Evolutionary conservation across 805 yeast species (phyloP).

Genomic region (Candida golubevii): DNA sequence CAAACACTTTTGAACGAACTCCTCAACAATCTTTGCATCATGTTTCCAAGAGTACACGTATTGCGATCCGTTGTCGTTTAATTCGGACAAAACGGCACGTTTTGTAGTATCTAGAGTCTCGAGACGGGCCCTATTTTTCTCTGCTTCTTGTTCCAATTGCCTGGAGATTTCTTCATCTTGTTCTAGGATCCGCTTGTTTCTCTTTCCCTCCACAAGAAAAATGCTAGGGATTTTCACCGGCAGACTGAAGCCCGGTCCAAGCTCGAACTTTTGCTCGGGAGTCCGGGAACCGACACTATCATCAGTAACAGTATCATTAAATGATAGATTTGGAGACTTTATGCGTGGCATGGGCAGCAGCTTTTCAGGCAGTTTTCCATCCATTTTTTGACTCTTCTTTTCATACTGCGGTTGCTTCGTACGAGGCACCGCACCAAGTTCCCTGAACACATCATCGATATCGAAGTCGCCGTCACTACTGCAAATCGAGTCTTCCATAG

Average conservation of each 20-base stretch:
- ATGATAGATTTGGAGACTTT: background rate
- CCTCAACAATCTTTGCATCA: constrained; percentile 21
- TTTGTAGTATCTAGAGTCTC: constrained; percentile 9
- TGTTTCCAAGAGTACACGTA: constrained; percentile 17
- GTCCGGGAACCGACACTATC: background rate
- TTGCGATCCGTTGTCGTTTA: constrained; percentile 30
- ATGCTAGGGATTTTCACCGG: constrained; percentile 24
- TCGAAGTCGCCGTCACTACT: too few species aligned
- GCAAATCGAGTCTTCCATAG: too few species aligned
- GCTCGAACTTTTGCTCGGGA: background rate
- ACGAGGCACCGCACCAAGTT: too few species aligned
- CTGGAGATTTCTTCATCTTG: constrained; percentile 19
- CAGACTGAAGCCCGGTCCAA: background rate
- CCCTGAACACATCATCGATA: too few species aligned
- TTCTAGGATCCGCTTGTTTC: constrained; percentile 21
- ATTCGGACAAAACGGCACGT: constrained; percentile 20
- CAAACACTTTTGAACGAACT: constrained; percentile 12
- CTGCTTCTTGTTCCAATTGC: constrained; percentile 18
- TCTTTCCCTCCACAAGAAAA: constrained; percentile 26
- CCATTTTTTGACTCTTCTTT: background rate
- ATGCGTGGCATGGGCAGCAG: too few species aligned
- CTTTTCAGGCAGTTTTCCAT: background rate
- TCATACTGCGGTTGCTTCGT: too few species aligned
- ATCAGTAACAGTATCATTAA: background rate
- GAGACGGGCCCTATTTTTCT: constrained; percentile 7